Conservation (phyloP, 176 grass and related monocot genomes). For the Secale cereale region DNA sequence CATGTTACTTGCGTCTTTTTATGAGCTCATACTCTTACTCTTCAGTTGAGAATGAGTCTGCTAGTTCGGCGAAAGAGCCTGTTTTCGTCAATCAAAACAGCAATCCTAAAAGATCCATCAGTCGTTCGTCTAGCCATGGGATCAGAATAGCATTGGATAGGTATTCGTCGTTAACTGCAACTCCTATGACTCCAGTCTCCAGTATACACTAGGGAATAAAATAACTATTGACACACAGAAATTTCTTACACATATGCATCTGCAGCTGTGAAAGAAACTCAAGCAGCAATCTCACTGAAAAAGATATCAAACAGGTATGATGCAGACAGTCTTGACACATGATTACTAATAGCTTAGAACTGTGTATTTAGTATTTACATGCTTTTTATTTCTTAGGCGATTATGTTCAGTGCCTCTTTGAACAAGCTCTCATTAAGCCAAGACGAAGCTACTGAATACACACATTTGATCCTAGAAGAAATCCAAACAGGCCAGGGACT, state of each 20-base stretch:
- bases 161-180: slow-evolving; percentile 6
- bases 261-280: neutral
- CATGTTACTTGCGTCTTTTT: neutral
- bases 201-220: neutral
- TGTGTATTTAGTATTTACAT: neutral
- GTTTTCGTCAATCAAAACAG: neutral
- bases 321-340: neutral
- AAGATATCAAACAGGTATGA: slow-evolving; percentile 25
- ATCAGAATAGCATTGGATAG: slow-evolving; percentile 31
- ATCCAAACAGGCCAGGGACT: slow-evolving; percentile 10
- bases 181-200: neutral
- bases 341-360: neutral
- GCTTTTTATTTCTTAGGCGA: slow-evolving; percentile 23
- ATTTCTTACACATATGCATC: neutral
- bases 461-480: slow-evolving; percentile 29
- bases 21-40: neutral
- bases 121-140: slow-evolving; percentile 18
- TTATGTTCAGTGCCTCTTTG: slow-evolving; percentile 26
- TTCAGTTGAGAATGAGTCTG: neutral
- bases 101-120: neutral
- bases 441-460: slow-evolving; percentile 23
- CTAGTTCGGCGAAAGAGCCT: neutral
- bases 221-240: neutral
- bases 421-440: slow-evolving; percentile 27
- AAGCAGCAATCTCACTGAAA: slow-evolving; percentile 12